These are phyloP conservation scores for Eucalyptus regnans DNA, from an alignment of 345 rosid species.

Conservation along the genomic window DNA sequence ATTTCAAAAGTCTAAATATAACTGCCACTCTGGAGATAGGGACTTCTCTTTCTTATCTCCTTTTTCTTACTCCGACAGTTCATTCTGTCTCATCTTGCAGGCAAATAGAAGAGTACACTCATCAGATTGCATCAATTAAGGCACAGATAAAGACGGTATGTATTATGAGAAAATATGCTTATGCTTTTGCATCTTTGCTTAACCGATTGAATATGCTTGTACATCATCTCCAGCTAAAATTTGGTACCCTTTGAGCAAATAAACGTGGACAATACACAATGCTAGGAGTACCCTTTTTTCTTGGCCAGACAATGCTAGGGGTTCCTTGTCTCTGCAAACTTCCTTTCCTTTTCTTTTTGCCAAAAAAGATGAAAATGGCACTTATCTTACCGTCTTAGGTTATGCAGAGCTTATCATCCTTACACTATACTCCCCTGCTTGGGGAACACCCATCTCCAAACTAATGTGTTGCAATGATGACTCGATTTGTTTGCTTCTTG, in stretches of 20 bases:
- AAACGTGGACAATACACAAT: background rate
- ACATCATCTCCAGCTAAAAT: background rate
- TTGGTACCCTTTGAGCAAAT: background rate
- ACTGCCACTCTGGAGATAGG: background rate
- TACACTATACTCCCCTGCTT: background rate
- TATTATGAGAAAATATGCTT: background rate
- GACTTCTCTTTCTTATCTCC: background rate
- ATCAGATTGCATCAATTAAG: constrained; percentile 53
- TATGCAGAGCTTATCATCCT: background rate
- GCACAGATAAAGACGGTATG: constrained; percentile 74
- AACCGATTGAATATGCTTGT: background rate
- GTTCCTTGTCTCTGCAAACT: background rate
- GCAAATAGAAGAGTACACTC: constrained; percentile 53
- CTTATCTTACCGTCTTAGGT: background rate
- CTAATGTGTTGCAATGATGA: background rate
- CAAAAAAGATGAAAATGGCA: background rate
- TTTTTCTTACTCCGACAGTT: background rate
- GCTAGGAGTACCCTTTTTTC: background rate
- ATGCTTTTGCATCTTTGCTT: background rate
- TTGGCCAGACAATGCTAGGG: background rate
- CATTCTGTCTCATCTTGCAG: constrained; percentile 16
- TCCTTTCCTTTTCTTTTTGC: background rate
- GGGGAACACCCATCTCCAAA: background rate
- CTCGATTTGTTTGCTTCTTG: background rate
- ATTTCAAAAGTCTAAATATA: background rate